Percentiles rank a stretch among this genome's conserved stretches.
Conservation (phyloP, 2,329 filamentous ascomycete genomes). For the Lachnellula cervina region DNA sequence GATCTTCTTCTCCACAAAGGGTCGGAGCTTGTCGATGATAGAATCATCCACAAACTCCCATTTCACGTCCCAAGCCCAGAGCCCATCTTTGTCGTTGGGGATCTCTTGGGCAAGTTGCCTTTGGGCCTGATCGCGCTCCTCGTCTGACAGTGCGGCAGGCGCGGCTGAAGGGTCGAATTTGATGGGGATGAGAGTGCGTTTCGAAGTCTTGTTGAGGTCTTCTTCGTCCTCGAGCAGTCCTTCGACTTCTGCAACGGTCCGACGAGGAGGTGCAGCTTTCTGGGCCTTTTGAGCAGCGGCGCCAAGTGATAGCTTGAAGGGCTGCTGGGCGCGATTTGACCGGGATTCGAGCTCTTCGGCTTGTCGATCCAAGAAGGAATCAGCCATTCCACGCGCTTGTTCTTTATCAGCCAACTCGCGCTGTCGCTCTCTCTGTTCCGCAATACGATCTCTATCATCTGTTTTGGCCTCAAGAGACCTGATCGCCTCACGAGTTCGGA, state of each 20-base stretch:
- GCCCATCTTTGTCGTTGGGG: slow-evolving; percentile 74
- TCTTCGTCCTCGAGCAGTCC: slow-evolving; percentile 94
- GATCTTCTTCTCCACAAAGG: slow-evolving; percentile 97
- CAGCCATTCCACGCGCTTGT: slow-evolving; percentile 76
- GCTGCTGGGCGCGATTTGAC: slow-evolving; percentile 52
- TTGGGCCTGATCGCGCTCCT: slow-evolving; percentile 79
- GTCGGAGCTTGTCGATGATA: slow-evolving; percentile 79
- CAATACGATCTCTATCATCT: slow-evolving; percentile 77
- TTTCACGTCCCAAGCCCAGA: slow-evolving; percentile 90
- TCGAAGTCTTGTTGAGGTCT: slow-evolving; percentile 62
- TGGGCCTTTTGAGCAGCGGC: slow-evolving; percentile 74
- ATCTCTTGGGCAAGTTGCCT: slow-evolving; percentile 84
- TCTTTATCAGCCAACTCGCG: slow-evolving; percentile 68
- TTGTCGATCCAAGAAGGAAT: slow-evolving; percentile 84
- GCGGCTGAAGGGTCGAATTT: slow-evolving; percentile 66
- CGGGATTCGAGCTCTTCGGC: slow-evolving; percentile 66
- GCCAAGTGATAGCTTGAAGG: slow-evolving; percentile 89
- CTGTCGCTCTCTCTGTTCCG: slow-evolving; percentile 70
- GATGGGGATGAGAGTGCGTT: slow-evolving; percentile 75
- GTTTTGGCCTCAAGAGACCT: slow-evolving; percentile 67
- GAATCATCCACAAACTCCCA: slow-evolving; percentile 87
- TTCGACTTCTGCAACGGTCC: slow-evolving; percentile 90
- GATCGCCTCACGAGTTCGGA: slow-evolving; percentile 71
- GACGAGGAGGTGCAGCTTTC: slow-evolving; percentile 54
- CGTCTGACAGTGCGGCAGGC: slow-evolving; percentile 69